Conservation (phyloP, 352 stramenopile genomes). For the Globisporangium okanoganense region DNA sequence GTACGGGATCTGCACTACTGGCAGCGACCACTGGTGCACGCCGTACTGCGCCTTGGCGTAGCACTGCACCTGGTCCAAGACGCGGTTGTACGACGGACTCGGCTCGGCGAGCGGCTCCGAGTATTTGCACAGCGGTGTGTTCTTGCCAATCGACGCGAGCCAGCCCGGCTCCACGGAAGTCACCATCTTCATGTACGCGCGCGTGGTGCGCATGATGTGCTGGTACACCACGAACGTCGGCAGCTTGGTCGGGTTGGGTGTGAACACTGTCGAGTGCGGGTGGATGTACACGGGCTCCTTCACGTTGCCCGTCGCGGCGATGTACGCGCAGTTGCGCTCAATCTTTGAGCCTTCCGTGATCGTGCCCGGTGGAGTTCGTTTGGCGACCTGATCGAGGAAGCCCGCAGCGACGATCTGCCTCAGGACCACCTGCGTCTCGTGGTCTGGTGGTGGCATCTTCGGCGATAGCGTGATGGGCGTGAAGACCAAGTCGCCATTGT, state of each 20-base stretch:
- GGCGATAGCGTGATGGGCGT: constrained; percentile 42
- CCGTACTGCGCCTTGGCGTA: constrained; percentile 79
- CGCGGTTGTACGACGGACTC: constrained; percentile 51
- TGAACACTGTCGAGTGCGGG: constrained; percentile 81
- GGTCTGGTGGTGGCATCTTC: constrained; percentile 63
- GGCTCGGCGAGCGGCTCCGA: constrained; percentile 56
- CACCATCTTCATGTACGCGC: constrained; percentile 96
- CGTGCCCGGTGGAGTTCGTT: constrained; percentile 60
- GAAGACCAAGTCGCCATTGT: constrained; percentile 28
- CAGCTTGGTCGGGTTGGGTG: constrained; percentile 57
- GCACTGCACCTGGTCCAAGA: constrained; percentile 67
- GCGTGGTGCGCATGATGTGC: constrained; percentile 68
- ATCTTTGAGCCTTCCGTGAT: constrained; percentile 81
- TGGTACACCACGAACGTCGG: constrained; percentile 76
- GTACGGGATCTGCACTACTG: constrained; percentile 53
- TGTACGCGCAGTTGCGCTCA: constrained; percentile 78
- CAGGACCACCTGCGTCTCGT: constrained; percentile 51
- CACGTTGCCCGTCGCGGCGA: constrained; percentile 48
- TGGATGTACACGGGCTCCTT: constrained; percentile 83
- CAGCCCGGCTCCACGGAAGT: constrained; percentile 97
- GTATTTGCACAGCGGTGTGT: constrained; percentile 71
- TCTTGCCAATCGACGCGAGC: constrained; percentile 85
- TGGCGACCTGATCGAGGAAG: constrained; percentile 82
- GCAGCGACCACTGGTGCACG: constrained; percentile 60
- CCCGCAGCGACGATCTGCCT: constrained; percentile 76